Evolutionary conservation across 192 early-diverging fungal genomes (phyloP).

Genomic region (Coemansia sp.): DNA sequence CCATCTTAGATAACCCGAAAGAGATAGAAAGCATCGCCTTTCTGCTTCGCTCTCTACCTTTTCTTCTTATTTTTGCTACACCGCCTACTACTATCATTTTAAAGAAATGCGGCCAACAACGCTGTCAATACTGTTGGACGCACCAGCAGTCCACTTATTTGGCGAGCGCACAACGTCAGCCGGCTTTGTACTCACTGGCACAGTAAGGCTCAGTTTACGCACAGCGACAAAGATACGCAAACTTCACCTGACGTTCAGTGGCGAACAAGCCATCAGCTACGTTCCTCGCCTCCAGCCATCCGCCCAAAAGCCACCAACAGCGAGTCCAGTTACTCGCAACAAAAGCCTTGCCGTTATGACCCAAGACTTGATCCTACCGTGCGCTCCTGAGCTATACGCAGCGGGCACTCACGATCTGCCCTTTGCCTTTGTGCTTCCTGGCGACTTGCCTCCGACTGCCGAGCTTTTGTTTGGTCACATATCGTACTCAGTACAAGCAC

Average conservation of each 20-base stretch:
- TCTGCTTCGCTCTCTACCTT: neutral
- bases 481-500: constrained; percentile 17
- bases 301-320: neutral
- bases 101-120: constrained; percentile 5
- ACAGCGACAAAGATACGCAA: constrained; percentile 11
- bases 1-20: constrained; percentile 1
- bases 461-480: constrained; percentile 12
- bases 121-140: constrained; percentile 19
- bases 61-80: neutral
- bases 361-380: neutral
- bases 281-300: neutral
- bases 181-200: constrained; percentile 17
- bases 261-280: constrained; percentile 12
- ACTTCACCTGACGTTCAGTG: constrained; percentile 16
- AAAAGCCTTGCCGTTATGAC: constrained; percentile 11
- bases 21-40: neutral
- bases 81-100: neutral
- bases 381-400: constrained; percentile 4
- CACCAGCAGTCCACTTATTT: constrained; percentile 21
- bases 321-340: neutral
- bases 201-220: constrained; percentile 10
- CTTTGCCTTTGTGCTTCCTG: constrained; percentile 22
- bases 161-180: constrained; percentile 22
- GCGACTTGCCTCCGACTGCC: constrained; percentile 18
- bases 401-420: constrained; percentile 19